Conservation (phyloP, 371 early-diverging fungal species). For the Mucor racemosus region DNA sequence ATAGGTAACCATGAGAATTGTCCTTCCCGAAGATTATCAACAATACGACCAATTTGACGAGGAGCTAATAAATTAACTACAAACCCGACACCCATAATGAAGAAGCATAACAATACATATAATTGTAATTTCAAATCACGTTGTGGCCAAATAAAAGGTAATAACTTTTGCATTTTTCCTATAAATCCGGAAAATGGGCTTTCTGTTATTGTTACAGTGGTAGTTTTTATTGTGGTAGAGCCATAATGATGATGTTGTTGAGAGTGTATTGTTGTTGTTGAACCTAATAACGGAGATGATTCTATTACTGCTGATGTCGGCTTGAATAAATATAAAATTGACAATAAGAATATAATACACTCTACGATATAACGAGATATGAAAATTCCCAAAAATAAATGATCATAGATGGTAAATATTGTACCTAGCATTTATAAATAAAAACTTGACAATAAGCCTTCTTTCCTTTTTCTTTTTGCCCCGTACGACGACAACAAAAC, state of each 20-base stretch:
- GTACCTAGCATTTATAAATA: conserved; percentile 12
- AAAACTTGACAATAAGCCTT: neutral
- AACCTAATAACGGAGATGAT: conserved; percentile 14
- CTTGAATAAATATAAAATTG: conserved; percentile 39
- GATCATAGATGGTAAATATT: conserved; percentile 43
- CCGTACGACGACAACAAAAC: neutral
- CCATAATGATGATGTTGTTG: conserved; percentile 13
- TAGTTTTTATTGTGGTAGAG: neutral
- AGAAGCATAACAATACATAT: conserved; percentile 71
- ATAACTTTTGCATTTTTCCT: conserved; percentile 61
- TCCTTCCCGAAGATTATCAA: conserved; percentile 60
- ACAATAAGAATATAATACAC: conserved; percentile 22
- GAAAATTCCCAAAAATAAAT: conserved; percentile 37
- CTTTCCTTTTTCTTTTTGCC: neutral
- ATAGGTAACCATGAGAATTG: conserved; percentile 69
- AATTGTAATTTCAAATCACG: conserved; percentile 64
- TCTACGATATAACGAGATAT: conserved; percentile 44
- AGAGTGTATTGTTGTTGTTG: conserved; percentile 17
- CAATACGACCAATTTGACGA: conserved; percentile 77
- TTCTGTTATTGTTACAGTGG: conserved; percentile 10
- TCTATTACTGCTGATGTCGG: conserved; percentile 11
- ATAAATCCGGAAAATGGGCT: conserved; percentile 53
- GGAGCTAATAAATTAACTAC: conserved; percentile 86
- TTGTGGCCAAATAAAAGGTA: conserved; percentile 89
- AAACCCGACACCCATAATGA: conserved; percentile 73